Base-by-base conservation (phyloP, 495 filamentous ascomycete species). In the Penicillium parvum region DNA sequence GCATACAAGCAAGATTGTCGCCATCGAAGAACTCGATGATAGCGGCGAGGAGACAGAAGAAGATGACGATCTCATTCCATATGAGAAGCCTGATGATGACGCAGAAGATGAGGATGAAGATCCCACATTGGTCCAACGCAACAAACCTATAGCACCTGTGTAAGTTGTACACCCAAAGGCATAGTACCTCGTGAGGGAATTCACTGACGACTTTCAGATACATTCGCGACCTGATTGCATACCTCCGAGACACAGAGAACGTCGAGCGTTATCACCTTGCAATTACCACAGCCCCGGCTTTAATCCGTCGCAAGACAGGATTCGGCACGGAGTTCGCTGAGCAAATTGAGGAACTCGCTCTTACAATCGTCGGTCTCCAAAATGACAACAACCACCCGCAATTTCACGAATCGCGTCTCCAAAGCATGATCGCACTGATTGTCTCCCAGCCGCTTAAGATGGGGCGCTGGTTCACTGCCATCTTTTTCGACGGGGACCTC, bases 81-180 rank as follows among this genome's bases (percentile, higher is more conserved):
- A 96, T 57, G 81, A 77, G 20, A 96, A 96, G 56, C 90, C 90
- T 0, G 92, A 95, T 58, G 90, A 86, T n/a, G 94, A 99, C 53
- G 73, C 77, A 2, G 85, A 89, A 43, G 94, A 97, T 61, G 86
- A 84, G 1, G 89, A 95, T 40, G 91, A 96, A 18, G 94, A 99
- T 57, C 82, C 94, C 10, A 95, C 88, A 0, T 65, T 94, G 23
- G 72, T 97, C 28, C 79, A 83, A 37, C 78, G 90, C 26, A 78
- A 87, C 58, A 95, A 90, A 49, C 84, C 86, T 27, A 84, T 78
- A 30, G 79, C 90, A 8, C 94, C 90, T 18, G 89, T 96, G 73
- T 83, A 68, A 68, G 77, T 72, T n/a, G n/a, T n/a, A n/a, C n/a
- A n/a, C n/a, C n/a, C n/a, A n/a, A n/a, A n/a, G n/a, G n/a, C n/a